These are phyloP conservation scores for Brettanomyces bruxellensis DNA, from an alignment of 805 yeast species.

Conservation along the genomic window DNA sequence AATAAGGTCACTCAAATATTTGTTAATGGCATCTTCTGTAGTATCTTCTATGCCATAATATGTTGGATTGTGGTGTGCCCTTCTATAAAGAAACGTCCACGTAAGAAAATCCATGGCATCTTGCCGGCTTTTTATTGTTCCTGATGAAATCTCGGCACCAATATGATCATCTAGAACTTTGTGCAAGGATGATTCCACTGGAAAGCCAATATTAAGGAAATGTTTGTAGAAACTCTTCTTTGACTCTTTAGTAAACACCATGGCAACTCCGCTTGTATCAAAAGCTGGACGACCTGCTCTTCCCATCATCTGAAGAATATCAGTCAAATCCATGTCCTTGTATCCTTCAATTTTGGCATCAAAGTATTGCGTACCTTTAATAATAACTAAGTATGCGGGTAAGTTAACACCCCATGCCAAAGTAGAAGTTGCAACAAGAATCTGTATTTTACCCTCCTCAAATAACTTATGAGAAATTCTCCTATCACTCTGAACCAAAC, in stretches of 20 bases:
- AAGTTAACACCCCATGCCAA: slow-evolving; percentile 83
- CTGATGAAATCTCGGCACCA: slow-evolving; percentile 73
- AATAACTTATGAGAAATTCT: slow-evolving; percentile 61
- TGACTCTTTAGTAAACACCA: slow-evolving; percentile 66
- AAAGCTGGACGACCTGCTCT: slow-evolving; percentile 78
- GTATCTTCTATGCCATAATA: slow-evolving; percentile 65
- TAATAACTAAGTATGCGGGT: slow-evolving; percentile 72
- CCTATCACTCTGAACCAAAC: slow-evolving; percentile 65
- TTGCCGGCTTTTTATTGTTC: slow-evolving; percentile 54
- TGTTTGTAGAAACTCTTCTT: slow-evolving; percentile 72
- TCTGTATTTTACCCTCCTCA: slow-evolving; percentile 60
- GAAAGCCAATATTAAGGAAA: slow-evolving; percentile 70
- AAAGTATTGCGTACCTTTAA: slow-evolving; percentile 66
- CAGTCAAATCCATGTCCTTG: slow-evolving; percentile 75
- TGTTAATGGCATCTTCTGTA: slow-evolving; percentile 44
- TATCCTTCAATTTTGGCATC: slow-evolving; percentile 60
- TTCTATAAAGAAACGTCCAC: slow-evolving; percentile 66
- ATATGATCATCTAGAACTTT: slow-evolving; percentile 70
- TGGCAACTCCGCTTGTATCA: slow-evolving; percentile 70
- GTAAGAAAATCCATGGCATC: slow-evolving; percentile 68
- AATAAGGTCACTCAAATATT: slow-evolving; percentile 53
- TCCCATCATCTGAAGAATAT: slow-evolving; percentile 79
- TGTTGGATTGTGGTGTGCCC: slow-evolving; percentile 72
- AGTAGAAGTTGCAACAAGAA: slow-evolving; percentile 72
- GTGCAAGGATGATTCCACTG: slow-evolving; percentile 73